A percentile compares a stretch with the other conserved stretches of the same genome.
These are phyloP conservation scores for Schwanniomyces pseudopolymorphus DNA, from an alignment of 805 yeast genomes.

Conservation along the genomic window DNA sequence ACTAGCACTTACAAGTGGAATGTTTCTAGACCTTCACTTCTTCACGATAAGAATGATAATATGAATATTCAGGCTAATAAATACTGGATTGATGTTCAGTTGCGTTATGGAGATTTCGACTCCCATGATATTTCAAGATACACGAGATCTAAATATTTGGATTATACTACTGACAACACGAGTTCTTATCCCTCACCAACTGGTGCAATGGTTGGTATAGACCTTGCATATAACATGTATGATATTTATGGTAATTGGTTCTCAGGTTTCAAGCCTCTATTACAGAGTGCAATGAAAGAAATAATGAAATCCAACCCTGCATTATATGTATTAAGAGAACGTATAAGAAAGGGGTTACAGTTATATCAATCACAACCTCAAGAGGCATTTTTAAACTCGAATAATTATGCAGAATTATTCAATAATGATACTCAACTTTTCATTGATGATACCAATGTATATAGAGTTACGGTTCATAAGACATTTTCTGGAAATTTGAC, in stretches of 20 bases:
- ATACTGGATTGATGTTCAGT: slow-evolving; percentile 93
- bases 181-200: slow-evolving; percentile 91
- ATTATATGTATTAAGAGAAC: slow-evolving; percentile 82
- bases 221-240: slow-evolving; percentile 91
- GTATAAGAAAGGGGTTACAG: slow-evolving; percentile 91
- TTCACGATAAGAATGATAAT: slow-evolving; percentile 68
- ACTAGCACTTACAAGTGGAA: slow-evolving; percentile 79
- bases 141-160: slow-evolving; percentile 88
- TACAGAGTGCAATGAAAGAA: slow-evolving; percentile 89
- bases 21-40: slow-evolving; percentile 74
- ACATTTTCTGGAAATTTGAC: slow-evolving; percentile 92
- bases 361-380: slow-evolving; percentile 91
- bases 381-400: slow-evolving; percentile 85
- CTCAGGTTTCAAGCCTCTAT: slow-evolving; percentile 85
- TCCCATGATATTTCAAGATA: slow-evolving; percentile 95
- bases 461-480: slow-evolving; percentile 86
- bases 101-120: slow-evolving; percentile 96
- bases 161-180: slow-evolving; percentile 84
- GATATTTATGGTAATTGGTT: slow-evolving; percentile 98
- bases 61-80: slow-evolving; percentile 64
- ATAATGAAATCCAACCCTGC: slow-evolving; percentile 96
- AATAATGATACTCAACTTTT: slow-evolving; percentile 80
- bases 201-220: slow-evolving; percentile 87
- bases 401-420: slow-evolving; percentile 87
- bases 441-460: slow-evolving; percentile 92